These are phyloP conservation scores for Colletotrichum sp. DNA, from an alignment of 2,329 filamentous ascomycete genomes.

Conservation along the genomic window DNA sequence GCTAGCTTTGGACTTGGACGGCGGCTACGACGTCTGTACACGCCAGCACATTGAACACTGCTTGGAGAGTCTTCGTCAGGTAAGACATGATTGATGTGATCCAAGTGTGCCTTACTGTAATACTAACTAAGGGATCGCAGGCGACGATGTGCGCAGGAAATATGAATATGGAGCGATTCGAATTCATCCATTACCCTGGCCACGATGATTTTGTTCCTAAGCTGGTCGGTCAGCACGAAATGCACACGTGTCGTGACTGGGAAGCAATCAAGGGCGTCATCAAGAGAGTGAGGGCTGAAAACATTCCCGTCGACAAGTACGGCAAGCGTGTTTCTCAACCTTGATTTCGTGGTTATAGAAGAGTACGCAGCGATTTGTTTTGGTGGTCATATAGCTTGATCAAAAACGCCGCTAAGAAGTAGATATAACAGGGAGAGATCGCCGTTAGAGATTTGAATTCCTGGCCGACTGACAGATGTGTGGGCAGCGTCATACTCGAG, in stretches of 20 bases:
- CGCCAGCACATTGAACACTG: background rate
- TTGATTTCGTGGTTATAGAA: too few species aligned
- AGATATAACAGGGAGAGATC: too few species aligned
- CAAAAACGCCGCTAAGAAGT: too few species aligned
- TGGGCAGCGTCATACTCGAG: too few species aligned
- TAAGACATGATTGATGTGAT: background rate
- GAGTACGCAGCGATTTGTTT: background rate
- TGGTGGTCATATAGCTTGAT: rapidly evolving
- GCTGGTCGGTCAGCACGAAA: background rate
- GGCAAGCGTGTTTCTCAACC: background rate
- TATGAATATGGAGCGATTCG: background rate
- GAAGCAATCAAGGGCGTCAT: background rate
- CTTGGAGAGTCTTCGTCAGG: background rate
- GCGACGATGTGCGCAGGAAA: background rate
- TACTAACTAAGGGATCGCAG: background rate
- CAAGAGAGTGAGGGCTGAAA: background rate
- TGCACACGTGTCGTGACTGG: background rate
- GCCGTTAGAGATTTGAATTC: too few species aligned
- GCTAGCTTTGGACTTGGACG: background rate
- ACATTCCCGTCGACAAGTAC: background rate
- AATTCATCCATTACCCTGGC: background rate
- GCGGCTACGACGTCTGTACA: background rate
- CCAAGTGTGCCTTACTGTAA: background rate
- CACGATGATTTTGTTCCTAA: background rate
- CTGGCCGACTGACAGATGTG: too few species aligned